These are phyloP conservation scores for Auricularia sp. DNA, from an alignment of 768 basidiomycete genomes.

Conservation along the genomic window DNA sequence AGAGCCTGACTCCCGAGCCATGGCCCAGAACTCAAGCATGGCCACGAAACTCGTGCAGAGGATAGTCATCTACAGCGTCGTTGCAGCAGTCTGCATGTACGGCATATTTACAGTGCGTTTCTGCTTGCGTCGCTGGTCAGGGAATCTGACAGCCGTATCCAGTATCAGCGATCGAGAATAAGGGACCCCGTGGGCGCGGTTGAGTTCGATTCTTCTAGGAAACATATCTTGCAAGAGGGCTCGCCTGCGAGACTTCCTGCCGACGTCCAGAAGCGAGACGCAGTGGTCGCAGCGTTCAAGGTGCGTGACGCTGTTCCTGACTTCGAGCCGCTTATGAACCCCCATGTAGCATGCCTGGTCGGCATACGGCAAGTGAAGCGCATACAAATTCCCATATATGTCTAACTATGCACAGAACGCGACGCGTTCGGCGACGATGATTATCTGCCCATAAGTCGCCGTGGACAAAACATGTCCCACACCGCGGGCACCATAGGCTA, in stretches of 20 bases:
- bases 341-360: conserved; percentile 64
- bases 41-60: neutral
- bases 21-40: neutral
- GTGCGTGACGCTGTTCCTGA: conserved; percentile 29
- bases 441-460: conserved; percentile 72
- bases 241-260: conserved; percentile 27
- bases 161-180: neutral
- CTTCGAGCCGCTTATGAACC: conserved; percentile 9
- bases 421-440: conserved; percentile 91
- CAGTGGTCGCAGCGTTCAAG: conserved; percentile 70
- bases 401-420: conserved; percentile 41
- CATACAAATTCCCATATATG: conserved; percentile 7
- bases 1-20: neutral
- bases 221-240: neutral
- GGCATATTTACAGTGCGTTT: neutral
- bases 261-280: conserved; percentile 55
- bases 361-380: conserved; percentile 58
- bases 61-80: neutral
- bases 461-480: conserved; percentile 67
- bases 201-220: neutral
- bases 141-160: neutral
- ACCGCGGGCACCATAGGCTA: conserved; percentile 76
- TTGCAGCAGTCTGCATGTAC: neutral
- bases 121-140: neutral
- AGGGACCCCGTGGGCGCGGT: neutral